Conservation (phyloP, 805 yeast species). For the Nakazawaea siamensis region DNA sequence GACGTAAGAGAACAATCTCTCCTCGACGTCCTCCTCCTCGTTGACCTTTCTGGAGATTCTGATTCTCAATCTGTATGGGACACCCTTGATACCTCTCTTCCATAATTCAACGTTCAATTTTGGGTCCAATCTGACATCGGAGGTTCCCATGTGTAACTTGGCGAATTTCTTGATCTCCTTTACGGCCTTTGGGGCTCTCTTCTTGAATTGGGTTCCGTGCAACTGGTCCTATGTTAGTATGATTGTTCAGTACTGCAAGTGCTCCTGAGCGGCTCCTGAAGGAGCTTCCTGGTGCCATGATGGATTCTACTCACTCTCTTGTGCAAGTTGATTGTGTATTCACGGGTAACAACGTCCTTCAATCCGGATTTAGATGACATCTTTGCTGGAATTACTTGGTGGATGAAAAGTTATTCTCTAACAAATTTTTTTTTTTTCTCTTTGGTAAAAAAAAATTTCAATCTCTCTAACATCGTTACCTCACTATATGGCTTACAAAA, state of each 20-base stretch:
- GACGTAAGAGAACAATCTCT: conserved; percentile 95
- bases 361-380: conserved; percentile 50
- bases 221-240: conserved; percentile 36
- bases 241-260: background rate
- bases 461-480: no score
- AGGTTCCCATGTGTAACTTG: conserved; percentile 97
- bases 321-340: conserved; percentile 99
- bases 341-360: conserved; percentile 99
- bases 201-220: conserved; percentile 98
- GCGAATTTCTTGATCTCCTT: conserved; percentile 99
- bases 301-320: conserved; percentile 85
- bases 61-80: conserved; percentile 95
- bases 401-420: background rate
- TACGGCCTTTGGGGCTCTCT: conserved; percentile 99
- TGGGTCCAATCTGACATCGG: conserved; percentile 98
- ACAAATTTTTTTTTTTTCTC: conserved; percentile 3
- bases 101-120: conserved; percentile 96
- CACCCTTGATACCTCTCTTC: conserved; percentile 99
- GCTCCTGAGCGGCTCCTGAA: no score
- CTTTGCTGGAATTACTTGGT: no score
- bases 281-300: no score
- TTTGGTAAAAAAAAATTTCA: no score
- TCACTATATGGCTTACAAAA: no score
- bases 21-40: conserved; percentile 99
- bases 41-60: conserved; percentile 99